A percentile compares a stretch with the other conserved stretches of the same genome.
phyloP scores from a whole-genome alignment of 192 early-diverging fungal species.

The Coemansia sp. region DNA sequence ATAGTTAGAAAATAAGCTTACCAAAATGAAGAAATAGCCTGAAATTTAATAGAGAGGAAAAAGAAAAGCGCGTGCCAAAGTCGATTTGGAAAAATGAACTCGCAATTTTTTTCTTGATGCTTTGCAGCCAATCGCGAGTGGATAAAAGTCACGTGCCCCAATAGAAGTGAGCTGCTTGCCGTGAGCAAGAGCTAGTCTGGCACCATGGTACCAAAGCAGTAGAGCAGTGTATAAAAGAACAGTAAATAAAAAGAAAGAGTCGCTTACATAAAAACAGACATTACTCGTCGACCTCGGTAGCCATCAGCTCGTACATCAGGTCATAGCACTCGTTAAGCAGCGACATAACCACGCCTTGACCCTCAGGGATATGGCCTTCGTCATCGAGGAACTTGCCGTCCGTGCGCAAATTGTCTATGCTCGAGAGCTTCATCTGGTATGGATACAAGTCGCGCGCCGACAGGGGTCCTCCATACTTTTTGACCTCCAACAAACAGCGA shows the following conservation, averaged over 20 bases:
- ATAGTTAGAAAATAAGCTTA: conserved; percentile 27
- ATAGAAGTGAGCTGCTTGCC: too few species aligned
- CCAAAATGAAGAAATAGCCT: conserved; percentile 28
- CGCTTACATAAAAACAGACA: background rate
- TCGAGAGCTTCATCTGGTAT: conserved; percentile 87
- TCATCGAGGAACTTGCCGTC: conserved; percentile 88
- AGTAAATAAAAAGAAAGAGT: conserved; percentile 8
- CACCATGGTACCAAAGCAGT: too few species aligned
- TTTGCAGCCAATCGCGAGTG: conserved; percentile 5
- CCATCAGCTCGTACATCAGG: conserved; percentile 74
- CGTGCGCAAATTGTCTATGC: conserved; percentile 77
- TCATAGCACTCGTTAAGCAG: conserved; percentile 91
- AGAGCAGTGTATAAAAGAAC: background rate
- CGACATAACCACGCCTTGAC: conserved; percentile 84
- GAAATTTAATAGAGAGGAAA: conserved; percentile 12
- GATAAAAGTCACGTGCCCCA: background rate
- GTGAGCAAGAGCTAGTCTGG: too few species aligned
- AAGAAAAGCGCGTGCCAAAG: background rate
- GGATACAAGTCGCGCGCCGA: conserved; percentile 77
- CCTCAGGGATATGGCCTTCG: conserved; percentile 80
- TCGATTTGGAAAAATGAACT: background rate
- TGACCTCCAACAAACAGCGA: conserved; percentile 75
- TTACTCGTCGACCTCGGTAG: conserved; percentile 59
- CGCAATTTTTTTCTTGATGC: conserved; percentile 1
- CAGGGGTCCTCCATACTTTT: conserved; percentile 79